Evolutionary conservation across 2,329 filamentous ascomycete genomes (phyloP).

Genomic region (Ilyonectria mors-panacis): DNA sequence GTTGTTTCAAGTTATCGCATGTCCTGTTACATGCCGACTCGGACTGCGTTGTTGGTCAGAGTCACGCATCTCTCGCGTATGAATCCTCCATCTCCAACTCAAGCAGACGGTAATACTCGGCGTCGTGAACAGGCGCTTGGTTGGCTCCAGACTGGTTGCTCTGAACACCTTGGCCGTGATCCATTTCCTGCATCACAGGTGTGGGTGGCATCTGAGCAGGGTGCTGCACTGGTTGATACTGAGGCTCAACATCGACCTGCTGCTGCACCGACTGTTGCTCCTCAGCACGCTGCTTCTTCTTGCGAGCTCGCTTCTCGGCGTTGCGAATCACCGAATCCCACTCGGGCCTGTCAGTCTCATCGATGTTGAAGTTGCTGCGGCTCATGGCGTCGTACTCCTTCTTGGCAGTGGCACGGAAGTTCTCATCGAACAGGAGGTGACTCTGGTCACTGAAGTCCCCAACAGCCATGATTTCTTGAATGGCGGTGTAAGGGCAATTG

Average conservation of each 20-base stretch:
- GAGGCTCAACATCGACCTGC: background rate
- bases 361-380: background rate
- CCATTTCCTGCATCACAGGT: background rate
- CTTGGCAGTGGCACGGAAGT: background rate
- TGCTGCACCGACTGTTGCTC: background rate
- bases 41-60: background rate
- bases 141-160: background rate
- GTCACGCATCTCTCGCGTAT: background rate
- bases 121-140: background rate
- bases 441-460: background rate
- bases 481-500: background rate
- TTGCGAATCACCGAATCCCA: background rate
- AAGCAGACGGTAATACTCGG: background rate
- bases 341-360: background rate
- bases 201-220: background rate
- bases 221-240: too few species aligned
- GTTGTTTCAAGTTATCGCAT: background rate
- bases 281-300: background rate
- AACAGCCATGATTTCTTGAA: background rate
- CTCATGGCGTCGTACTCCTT: background rate
- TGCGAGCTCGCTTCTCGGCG: constrained; percentile 2
- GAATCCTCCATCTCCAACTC: background rate
- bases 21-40: background rate
- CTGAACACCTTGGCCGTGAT: background rate
- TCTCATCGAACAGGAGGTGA: background rate